phyloP scores from a whole-genome alignment of 805 yeast species.

The Cyberlindnera mrakii region DNA sequence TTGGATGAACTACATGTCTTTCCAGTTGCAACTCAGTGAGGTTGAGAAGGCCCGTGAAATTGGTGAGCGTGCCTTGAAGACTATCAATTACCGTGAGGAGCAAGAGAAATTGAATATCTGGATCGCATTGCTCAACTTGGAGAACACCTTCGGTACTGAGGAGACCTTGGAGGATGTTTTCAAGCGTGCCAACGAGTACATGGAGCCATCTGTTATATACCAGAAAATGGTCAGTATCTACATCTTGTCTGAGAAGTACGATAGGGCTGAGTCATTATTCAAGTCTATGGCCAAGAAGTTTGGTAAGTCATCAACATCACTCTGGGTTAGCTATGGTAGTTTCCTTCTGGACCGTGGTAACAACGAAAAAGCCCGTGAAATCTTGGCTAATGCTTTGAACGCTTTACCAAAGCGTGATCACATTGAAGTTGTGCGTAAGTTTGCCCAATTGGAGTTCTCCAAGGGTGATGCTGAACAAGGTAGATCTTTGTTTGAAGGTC shows the following conservation, averaged over 20 bases:
- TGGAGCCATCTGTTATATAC: slow-evolving; percentile 84
- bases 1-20: slow-evolving; percentile 99
- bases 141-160: slow-evolving; percentile 84
- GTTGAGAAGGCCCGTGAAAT: slow-evolving; percentile 91
- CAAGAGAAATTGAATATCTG: slow-evolving; percentile 89
- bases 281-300: slow-evolving; percentile 70
- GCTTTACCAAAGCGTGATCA: slow-evolving; percentile 66
- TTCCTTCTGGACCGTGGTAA: slow-evolving; percentile 57
- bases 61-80: slow-evolving; percentile 86
- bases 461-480: slow-evolving; percentile 94
- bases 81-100: slow-evolving; percentile 87
- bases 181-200: slow-evolving; percentile 80
- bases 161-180: slow-evolving; percentile 77
- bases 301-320: slow-evolving; percentile 56
- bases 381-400: slow-evolving; percentile 70
- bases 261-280: slow-evolving; percentile 65
- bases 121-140: slow-evolving; percentile 93
- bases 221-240: slow-evolving; percentile 73
- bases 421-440: slow-evolving; percentile 76
- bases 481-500: slow-evolving; percentile 89
- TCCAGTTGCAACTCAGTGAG: slow-evolving; percentile 92
- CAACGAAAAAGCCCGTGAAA: slow-evolving; percentile 57
- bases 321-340: slow-evolving; percentile 82
- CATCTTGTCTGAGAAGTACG: slow-evolving; percentile 63
- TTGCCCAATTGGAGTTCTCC: slow-evolving; percentile 80